Evolutionary conservation across 768 basidiomycete species (phyloP).

Genomic region (Cystofilobasidium bisporidii): DNA sequence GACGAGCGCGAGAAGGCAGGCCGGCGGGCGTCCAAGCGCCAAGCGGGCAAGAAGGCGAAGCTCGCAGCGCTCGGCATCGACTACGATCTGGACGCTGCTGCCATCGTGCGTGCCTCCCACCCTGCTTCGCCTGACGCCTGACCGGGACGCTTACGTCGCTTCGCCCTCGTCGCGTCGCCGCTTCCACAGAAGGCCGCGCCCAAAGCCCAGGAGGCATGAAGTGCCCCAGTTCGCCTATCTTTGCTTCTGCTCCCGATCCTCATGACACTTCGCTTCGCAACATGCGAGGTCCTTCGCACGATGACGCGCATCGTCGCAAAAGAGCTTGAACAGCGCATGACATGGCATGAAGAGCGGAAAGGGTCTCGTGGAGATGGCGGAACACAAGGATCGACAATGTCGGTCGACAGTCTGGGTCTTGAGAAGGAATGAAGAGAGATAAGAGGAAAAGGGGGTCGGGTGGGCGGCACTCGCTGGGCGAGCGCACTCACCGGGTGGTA

Average conservation of each 20-base stretch:
- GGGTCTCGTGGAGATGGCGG: too few species aligned
- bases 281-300: too few species aligned
- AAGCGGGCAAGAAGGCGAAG: slow-evolving; percentile 66
- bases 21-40: slow-evolving; percentile 62
- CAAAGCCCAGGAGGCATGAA: neutral
- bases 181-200: neutral
- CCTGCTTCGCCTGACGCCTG: neutral
- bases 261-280: neutral
- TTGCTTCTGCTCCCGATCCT: neutral
- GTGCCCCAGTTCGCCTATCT: too few species aligned
- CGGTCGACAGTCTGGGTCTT: too few species aligned
- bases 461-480: too few species aligned
- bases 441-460: too few species aligned
- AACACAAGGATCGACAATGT: too few species aligned
- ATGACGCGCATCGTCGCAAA: too few species aligned
- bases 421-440: too few species aligned
- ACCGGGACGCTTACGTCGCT: neutral
- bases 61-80: slow-evolving; percentile 71
- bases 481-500: too few species aligned
- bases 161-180: neutral
- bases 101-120: slow-evolving; percentile 63
- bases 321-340: too few species aligned
- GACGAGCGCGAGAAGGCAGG: slow-evolving; percentile 58
- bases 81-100: slow-evolving; percentile 70
- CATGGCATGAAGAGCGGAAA: too few species aligned